These are phyloP conservation scores for Saprolegnia parasitica DNA, from an alignment of 352 stramenopile genomes.

Conservation along the genomic window DNA sequence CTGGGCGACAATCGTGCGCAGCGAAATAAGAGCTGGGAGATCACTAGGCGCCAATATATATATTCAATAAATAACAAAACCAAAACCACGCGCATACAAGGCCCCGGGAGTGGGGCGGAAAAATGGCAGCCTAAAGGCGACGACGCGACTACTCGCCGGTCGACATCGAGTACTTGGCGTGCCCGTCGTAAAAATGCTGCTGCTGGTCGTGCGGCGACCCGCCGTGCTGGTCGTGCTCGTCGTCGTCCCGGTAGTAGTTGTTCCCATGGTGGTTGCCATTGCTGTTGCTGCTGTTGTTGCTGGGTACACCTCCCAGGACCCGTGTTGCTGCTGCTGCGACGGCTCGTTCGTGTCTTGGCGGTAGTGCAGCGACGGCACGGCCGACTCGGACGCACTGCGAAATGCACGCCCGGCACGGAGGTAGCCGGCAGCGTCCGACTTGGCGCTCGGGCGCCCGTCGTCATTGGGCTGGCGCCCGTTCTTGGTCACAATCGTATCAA, in stretches of 20 bases:
- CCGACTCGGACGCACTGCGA: constrained; percentile 21
- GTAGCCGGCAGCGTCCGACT: neutral
- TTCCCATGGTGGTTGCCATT: neutral
- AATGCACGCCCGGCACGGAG: neutral
- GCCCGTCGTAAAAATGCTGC: neutral
- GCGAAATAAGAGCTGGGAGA: neutral
- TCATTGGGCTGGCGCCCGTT: neutral
- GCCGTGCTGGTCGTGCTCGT: neutral
- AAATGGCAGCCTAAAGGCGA: neutral
- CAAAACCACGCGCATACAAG: constrained; percentile 13
- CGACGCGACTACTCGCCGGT: neutral
- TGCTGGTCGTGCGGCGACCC: neutral
- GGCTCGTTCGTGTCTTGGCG: neutral
- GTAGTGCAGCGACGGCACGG: constrained; percentile 1
- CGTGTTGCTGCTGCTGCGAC: neutral
- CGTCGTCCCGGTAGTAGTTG: constrained; percentile 6
- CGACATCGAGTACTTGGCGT: constrained; percentile 5
- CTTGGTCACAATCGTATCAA: constrained; percentile 23
- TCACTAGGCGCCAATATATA: constrained; percentile 18
- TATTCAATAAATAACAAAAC: constrained; percentile 23
- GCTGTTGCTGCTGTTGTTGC: constrained; percentile 8
- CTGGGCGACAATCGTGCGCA: too few species aligned
- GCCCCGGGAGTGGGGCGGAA: neutral
- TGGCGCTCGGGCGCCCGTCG: neutral
- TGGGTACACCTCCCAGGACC: constrained; percentile 2